Base-by-base conservation (phyloP, 768 basidiomycete species). In the Mycena epipterygia region DNA sequence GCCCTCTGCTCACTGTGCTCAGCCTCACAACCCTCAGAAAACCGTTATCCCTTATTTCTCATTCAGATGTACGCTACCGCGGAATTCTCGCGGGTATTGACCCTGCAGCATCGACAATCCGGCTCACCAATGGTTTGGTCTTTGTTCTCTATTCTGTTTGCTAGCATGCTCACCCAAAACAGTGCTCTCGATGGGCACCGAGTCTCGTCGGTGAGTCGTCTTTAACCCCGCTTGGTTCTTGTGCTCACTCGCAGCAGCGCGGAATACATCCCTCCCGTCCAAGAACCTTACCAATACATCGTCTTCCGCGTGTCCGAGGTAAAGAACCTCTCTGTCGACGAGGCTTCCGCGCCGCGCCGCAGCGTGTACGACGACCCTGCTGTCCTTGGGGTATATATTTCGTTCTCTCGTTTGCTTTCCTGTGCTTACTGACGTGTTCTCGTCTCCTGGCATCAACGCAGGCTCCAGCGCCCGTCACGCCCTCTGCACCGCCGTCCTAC, bases 241-340 rank as follows among this genome's bases (percentile, higher is more conserved):
- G 5, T 71, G n/a, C 41, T 42, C 8, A 1, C 17, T 2, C 25
- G 32, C 11, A 61, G 16, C 76, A 93, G 93, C 44, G 80, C 87
- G 37, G 91, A 95, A 79, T 96, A 90, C 80, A 94, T 95, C 67
- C 92, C 95, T 5, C 93, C 95, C 0, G 91, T 92, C 51, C 89
- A 90, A 78, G 92, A 93, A 68, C 93, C 94, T 0, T 96, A 95
- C 79, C 88, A 93, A 72, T 95, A 94, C 81, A 95, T 96, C 81
- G 93, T 96, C 72, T 96, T 96, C 82, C 93, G 93, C 60, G 94
- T 94, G 9, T 93, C 93, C 3, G 94, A 96, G 80, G 94, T 95
- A 70, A 95, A 95, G 76, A 94, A 96, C 77, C 86, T 95, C n/a
- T 87, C 92, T 29, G 93, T 96, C 17, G 94, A 96, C 75, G 92